Conservation (phyloP, 768 basidiomycete species). For the Trametes villosa region DNA sequence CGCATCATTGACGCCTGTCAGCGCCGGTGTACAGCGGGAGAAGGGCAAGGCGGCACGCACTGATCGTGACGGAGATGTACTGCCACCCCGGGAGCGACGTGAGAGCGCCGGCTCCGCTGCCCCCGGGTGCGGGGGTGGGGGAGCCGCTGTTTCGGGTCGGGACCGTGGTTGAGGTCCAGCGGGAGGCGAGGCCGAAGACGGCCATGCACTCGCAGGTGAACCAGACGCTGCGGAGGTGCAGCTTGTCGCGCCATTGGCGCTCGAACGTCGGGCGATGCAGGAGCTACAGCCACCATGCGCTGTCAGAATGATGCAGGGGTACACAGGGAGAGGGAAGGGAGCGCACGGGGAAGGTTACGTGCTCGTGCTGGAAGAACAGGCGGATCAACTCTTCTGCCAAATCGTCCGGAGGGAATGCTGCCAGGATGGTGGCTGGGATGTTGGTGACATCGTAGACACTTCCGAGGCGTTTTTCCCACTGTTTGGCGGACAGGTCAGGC, state of each 20-base stretch:
- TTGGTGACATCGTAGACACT: background rate
- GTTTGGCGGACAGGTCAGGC: background rate
- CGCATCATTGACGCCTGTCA: background rate
- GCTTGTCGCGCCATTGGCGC: conserved; percentile 10
- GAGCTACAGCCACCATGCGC: background rate
- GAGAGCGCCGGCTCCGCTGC: conserved; percentile 43
- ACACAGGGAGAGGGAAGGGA: background rate
- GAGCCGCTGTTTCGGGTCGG: conserved; percentile 29
- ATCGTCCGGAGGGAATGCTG: conserved; percentile 61
- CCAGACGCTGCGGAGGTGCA: conserved; percentile 27
- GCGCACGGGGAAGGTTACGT: conserved; percentile 1
- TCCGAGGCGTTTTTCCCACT: background rate
- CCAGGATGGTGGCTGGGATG: background rate
- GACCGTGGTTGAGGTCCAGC: conserved; percentile 27
- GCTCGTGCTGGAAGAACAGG: conserved; percentile 57
- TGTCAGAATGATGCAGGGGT: background rate
- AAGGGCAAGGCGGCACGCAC: conserved; percentile 36
- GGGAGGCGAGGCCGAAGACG: conserved; percentile 32
- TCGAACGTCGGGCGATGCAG: conserved; percentile 1
- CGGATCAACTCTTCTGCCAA: conserved; percentile 62
- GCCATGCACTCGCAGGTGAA: conserved; percentile 33
- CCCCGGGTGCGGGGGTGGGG: background rate
- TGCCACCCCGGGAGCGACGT: conserved; percentile 53
- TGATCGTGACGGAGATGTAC: conserved; percentile 58
- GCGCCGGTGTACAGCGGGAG: background rate